Conservation (phyloP, 306 rosid species). For the Fragaria ananassa region DNA sequence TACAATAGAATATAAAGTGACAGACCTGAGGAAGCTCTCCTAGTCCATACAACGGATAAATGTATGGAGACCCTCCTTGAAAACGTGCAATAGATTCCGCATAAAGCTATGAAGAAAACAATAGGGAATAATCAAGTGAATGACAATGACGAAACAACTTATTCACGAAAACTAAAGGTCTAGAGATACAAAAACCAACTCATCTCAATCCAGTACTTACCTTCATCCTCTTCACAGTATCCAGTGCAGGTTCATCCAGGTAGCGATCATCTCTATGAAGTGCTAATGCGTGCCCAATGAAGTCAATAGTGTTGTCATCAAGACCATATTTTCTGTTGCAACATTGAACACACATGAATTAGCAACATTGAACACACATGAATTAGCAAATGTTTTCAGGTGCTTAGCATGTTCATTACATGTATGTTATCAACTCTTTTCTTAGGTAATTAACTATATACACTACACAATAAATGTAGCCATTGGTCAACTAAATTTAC, state of each 20-base stretch:
- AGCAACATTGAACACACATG: conserved; percentile 29
- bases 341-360: conserved; percentile 28
- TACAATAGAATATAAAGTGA: not conserved
- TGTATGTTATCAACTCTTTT: not conserved
- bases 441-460: not conserved
- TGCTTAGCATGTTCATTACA: conserved; percentile 14
- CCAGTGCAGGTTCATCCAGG: conserved; percentile 83
- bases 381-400: conserved; percentile 11
- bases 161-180: conserved; percentile 11
- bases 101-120: conserved; percentile 56
- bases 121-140: conserved; percentile 16
- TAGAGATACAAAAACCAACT: conserved; percentile 5
- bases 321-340: conserved; percentile 87
- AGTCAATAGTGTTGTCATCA: conserved; percentile 83
- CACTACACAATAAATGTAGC: not conserved
- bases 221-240: conserved; percentile 96
- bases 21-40: conserved; percentile 99
- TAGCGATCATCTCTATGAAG: conserved; percentile 93
- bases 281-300: conserved; percentile 97
- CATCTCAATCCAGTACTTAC: conserved; percentile 32
- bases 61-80: conserved; percentile 98
- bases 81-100: conserved; percentile 93
- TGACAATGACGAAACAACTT: conserved; percentile 17
- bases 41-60: conserved; percentile 92
- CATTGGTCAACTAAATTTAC: not conserved